Percentiles rank a stretch among this genome's conserved stretches.
These are phyloP conservation scores for Cyberlindnera euphorbiiphila DNA, from an alignment of 805 yeast genomes.

Conservation along the genomic window DNA sequence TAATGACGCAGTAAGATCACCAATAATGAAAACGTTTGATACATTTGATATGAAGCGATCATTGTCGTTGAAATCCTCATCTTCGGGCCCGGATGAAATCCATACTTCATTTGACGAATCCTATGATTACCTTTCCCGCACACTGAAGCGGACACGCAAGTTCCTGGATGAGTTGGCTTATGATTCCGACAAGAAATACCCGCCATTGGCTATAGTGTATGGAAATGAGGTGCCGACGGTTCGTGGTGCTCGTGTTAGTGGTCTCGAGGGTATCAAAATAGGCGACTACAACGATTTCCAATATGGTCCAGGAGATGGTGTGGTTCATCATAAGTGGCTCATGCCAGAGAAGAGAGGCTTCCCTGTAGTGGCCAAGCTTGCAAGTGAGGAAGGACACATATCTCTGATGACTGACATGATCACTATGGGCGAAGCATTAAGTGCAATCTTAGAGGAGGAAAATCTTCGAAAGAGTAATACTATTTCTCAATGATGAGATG, in stretches of 20 bases:
- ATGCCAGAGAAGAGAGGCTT: slow-evolving; percentile 78
- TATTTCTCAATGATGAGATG: too few species aligned
- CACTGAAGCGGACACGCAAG: slow-evolving; percentile 54
- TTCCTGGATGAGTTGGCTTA: slow-evolving; percentile 56
- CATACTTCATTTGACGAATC: slow-evolving; percentile 46
- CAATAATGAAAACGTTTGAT: slow-evolving; percentile 7
- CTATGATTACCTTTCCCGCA: slow-evolving; percentile 56
- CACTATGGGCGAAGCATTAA: slow-evolving; percentile 67
- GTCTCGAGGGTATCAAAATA: slow-evolving; percentile 55
- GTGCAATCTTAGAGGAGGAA: slow-evolving; percentile 60
- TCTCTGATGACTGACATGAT: slow-evolving; percentile 70
- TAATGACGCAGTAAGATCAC: not conserved
- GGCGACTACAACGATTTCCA: slow-evolving; percentile 75
- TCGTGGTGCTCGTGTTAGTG: slow-evolving; percentile 67
- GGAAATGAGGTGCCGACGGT: slow-evolving; percentile 84
- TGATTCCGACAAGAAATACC: slow-evolving; percentile 53
- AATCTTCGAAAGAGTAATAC: slow-evolving; percentile 23
- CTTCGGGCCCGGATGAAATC: slow-evolving; percentile 19
- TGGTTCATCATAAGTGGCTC: slow-evolving; percentile 75
- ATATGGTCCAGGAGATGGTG: slow-evolving; percentile 94
- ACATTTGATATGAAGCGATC: slow-evolving; percentile 20
- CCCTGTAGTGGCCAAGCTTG: slow-evolving; percentile 63
- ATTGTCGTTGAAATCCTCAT: slow-evolving; percentile 15
- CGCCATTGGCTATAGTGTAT: slow-evolving; percentile 80
- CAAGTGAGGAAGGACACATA: slow-evolving; percentile 72